phyloP scores from a whole-genome alignment of 192 early-diverging fungal genomes.

The Coemansia sp. region DNA sequence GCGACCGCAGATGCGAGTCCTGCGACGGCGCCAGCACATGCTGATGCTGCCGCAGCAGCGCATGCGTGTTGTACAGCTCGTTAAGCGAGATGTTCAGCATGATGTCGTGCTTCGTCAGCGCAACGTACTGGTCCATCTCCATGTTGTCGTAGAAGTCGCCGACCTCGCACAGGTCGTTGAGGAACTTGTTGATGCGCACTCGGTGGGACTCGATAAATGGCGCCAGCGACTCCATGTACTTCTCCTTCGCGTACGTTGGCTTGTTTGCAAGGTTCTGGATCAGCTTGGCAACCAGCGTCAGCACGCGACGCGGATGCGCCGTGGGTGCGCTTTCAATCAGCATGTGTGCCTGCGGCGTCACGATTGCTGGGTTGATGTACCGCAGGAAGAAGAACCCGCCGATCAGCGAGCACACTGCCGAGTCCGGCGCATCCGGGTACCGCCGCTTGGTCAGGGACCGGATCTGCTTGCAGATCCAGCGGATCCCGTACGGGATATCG shows the following conservation, averaged over 20 bases:
- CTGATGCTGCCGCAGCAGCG: conserved; percentile 77
- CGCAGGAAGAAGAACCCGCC: conserved; percentile 97
- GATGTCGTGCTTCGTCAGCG: conserved; percentile 89
- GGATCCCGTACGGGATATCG: conserved; percentile 91
- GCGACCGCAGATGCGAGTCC: conserved; percentile 78
- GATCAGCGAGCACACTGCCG: conserved; percentile 89
- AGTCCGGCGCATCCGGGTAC: conserved; percentile 87
- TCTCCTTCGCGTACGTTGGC: conserved; percentile 87
- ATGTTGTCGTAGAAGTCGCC: conserved; percentile 93
- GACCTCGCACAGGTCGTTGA: conserved; percentile 91
- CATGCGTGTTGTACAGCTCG: conserved; percentile 92
- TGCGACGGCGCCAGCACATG: conserved; percentile 77
- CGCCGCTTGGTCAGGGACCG: conserved; percentile 87
- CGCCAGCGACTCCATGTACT: conserved; percentile 86
- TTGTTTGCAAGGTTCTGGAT: conserved; percentile 96
- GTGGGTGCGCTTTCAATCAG: conserved; percentile 79
- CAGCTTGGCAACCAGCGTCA: conserved; percentile 92
- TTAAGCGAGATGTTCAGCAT: conserved; percentile 87
- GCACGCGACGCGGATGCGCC: conserved; percentile 77
- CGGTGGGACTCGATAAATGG: conserved; percentile 91
- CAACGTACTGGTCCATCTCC: conserved; percentile 99
- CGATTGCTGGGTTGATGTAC: conserved; percentile 97
- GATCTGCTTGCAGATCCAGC: conserved; percentile 99
- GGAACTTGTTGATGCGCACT: conserved; percentile 79
- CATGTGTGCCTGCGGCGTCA: conserved; percentile 95